Evolutionary conservation across 192 early-diverging fungal genomes (phyloP), one percentile per base, ranked within the genome.

Genomic region (Diversispora epigaea): DNA sequence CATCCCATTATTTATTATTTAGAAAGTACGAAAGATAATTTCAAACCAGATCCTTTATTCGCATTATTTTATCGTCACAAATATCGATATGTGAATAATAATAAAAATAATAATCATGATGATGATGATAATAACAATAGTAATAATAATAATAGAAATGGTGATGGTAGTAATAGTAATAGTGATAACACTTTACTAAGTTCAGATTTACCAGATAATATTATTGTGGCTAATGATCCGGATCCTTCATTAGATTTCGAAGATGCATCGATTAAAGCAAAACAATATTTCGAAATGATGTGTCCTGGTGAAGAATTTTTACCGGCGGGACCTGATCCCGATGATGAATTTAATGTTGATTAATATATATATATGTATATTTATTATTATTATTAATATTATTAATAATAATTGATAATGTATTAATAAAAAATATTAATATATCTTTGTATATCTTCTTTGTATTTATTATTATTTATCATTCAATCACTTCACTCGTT

Each of bases 11-110:
- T 65, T 61, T 61, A 64, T 41, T 21, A 7, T 19, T 56, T 73
- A 46, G 57, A 70, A 12, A 68, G 22, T 19, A 14, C 72, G 22
- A 21, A 39, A 21, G n/a, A 68, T 6, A 14, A 46, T 15, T 40
- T 73, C 9, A 75, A 76, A 14, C 83, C 80, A 17, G 58, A 61
- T 9, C 82, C 79, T 12, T 52, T 81, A 43, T 84, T 87, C 50
- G 67, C 76, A 10, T 61, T 84, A 73, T 83, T 80, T 41, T 88
- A 86, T 46, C 78, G 85, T 49, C 79, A 82, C 9, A 77, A 83
- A 21, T 69, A 77, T 67, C 82, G 55, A 32, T 32, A 2, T 32
- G 25, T 2, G 25, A 32, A 32, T 32, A 32, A 32, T 32, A 32
- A 32, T 32, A 32, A 32, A 2, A 32, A 32, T 32, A 32, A 2